These are phyloP conservation scores for Pichia sp. DNA, from an alignment of 1,139 yeast genomes.

Conservation along the genomic window DNA sequence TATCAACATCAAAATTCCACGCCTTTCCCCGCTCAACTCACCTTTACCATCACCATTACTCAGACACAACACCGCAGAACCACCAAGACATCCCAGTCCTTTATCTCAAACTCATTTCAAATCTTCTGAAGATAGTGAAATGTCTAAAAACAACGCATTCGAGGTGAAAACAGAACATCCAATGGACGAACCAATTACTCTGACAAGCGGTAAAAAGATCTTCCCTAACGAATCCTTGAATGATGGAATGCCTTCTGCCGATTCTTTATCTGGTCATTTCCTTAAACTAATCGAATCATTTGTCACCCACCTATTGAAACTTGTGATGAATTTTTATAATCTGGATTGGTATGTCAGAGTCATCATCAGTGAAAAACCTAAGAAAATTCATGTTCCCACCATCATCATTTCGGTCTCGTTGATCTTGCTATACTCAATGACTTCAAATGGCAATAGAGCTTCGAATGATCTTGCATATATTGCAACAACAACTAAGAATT, in stretches of 20 bases:
- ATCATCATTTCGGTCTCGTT: neutral
- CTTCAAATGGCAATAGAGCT: too few species aligned
- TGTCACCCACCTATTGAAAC: neutral
- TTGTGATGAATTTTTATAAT: constrained; percentile 17
- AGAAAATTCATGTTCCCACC: constrained; percentile 23
- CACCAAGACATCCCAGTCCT: too few species aligned
- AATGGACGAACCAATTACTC: constrained; percentile 21
- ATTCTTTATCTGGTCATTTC: too few species aligned
- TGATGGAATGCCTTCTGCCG: neutral
- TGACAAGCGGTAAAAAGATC: constrained; percentile 12
- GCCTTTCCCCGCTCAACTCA: too few species aligned
- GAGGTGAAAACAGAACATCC: constrained; percentile 22
- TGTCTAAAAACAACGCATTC: constrained; percentile 16
- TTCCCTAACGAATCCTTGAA: constrained; percentile 4
- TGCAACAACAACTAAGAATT: too few species aligned
- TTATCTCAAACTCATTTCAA: too few species aligned
- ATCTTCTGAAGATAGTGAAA: too few species aligned
- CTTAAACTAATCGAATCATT: neutral
- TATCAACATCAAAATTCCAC: too few species aligned
- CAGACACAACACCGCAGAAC: too few species aligned
- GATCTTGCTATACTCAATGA: too few species aligned
- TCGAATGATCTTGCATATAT: too few species aligned
- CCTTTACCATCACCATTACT: too few species aligned
- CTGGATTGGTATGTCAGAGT: constrained; percentile 20
- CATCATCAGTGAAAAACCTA: constrained; percentile 13